phyloP scores from a whole-genome alignment of 495 filamentous ascomycete species.

The Penicillium canariense region DNA sequence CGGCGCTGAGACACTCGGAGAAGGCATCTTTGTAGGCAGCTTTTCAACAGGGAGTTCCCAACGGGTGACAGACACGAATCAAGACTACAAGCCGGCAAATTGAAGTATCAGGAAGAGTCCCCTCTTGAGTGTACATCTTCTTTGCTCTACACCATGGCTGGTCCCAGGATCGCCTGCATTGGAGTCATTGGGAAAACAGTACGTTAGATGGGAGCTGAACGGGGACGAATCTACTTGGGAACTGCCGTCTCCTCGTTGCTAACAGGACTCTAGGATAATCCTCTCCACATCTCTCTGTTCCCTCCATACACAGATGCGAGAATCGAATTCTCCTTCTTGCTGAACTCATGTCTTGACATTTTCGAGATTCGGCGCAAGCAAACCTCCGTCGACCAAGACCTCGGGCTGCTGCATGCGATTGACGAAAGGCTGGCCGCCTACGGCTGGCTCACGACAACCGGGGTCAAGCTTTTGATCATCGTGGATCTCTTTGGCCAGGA shows the following conservation, averaged over 20 bases:
- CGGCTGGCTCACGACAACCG: constrained; percentile 97
- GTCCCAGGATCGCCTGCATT: constrained; percentile 73
- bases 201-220: constrained; percentile 24
- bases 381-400: constrained; percentile 71
- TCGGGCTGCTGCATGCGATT: constrained; percentile 85
- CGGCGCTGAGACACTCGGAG: neutral
- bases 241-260: neutral
- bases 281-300: constrained; percentile 89
- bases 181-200: constrained; percentile 92
- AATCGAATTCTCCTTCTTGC: constrained; percentile 87
- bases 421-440: constrained; percentile 91
- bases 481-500: constrained; percentile 76
- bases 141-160: constrained; percentile 24
- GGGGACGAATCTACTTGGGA: neutral
- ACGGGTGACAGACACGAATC: too few relatives aligned
- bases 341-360: constrained; percentile 88
- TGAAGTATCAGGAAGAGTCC: neutral
- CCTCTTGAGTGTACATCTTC: neutral
- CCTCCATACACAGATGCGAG: constrained; percentile 62
- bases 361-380: constrained; percentile 78
- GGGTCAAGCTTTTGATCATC: constrained; percentile 81
- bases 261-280: constrained; percentile 71
- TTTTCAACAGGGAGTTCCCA: too few relatives aligned
- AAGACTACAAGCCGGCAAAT: neutral
- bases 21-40: neutral